phyloP scores from a whole-genome alignment of 2,329 filamentous ascomycete species.

The Didymella segeticola region DNA sequence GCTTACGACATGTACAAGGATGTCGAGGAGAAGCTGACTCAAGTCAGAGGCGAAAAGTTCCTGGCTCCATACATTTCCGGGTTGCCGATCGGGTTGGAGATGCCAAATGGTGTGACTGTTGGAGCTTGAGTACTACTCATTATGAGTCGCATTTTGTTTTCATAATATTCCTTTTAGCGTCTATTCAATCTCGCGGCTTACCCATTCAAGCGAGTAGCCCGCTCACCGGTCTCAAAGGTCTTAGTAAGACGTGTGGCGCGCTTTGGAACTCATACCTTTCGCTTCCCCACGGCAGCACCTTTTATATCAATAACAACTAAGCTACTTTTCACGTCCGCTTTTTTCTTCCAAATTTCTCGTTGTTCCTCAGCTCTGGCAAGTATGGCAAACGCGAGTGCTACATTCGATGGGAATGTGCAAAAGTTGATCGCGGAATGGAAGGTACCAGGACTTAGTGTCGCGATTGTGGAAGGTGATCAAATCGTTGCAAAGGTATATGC shows the following conservation, averaged over 20 bases:
- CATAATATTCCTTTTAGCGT: constrained; percentile 5
- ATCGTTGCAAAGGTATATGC: constrained; percentile 46
- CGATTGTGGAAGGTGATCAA: constrained; percentile 55
- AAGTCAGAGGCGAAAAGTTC: constrained; percentile 11
- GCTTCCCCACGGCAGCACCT: too few species aligned
- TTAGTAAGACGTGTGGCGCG: constrained; percentile 8
- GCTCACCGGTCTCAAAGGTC: neutral
- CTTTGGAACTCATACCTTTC: too few species aligned
- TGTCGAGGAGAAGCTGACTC: constrained; percentile 24
- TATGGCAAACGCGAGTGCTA: neutral
- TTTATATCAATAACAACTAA: too few species aligned
- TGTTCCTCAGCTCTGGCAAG: neutral
- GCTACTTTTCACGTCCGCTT: too few species aligned
- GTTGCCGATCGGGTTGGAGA: constrained; percentile 15
- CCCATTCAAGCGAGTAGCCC: neutral
- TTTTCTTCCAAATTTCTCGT: neutral
- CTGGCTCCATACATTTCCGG: constrained; percentile 12
- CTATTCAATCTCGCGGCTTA: neutral
- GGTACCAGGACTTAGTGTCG: constrained; percentile 59
- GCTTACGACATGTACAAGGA: constrained; percentile 44
- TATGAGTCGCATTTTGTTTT: neutral
- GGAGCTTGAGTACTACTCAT: constrained; percentile 6
- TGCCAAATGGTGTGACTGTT: constrained; percentile 18
- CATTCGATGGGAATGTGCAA: constrained; percentile 22
- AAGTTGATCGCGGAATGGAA: constrained; percentile 52